Evolutionary conservation across 768 basidiomycete genomes (phyloP).

Genomic region (Royoungia palumana): DNA sequence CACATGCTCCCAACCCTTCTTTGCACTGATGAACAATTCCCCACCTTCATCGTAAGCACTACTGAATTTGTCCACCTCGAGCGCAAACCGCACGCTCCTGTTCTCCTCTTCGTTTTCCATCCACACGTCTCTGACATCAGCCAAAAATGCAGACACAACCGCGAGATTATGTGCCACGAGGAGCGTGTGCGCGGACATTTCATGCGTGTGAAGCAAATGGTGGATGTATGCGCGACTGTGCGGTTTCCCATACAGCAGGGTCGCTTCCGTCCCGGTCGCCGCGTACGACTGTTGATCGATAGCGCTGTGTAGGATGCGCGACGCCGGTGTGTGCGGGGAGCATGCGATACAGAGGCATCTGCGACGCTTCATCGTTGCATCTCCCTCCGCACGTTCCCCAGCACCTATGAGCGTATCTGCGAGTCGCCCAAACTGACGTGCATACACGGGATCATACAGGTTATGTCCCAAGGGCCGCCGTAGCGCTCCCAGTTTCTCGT

Average conservation of each 20-base stretch:
- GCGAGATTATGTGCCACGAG: slow-evolving; percentile 73
- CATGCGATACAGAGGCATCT: slow-evolving; percentile 58
- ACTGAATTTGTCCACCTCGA: slow-evolving; percentile 51
- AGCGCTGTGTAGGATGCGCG: slow-evolving; percentile 43
- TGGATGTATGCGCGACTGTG: slow-evolving; percentile 68
- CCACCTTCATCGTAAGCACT: slow-evolving; percentile 48
- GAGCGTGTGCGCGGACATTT: slow-evolving; percentile 82
- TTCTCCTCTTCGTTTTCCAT: not conserved
- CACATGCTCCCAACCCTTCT: slow-evolving; percentile 57
- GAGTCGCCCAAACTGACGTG: slow-evolving; percentile 57
- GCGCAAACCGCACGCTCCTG: slow-evolving; percentile 26
- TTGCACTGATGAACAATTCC: slow-evolving; percentile 50
- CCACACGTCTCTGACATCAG: slow-evolving; percentile 46
- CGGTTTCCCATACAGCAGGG: slow-evolving; percentile 26
- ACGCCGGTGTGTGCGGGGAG: slow-evolving; percentile 39
- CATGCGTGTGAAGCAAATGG: slow-evolving; percentile 83
- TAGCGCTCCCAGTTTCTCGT: not conserved
- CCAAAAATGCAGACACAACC: slow-evolving; percentile 64
- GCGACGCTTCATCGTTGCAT: not conserved
- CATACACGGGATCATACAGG: slow-evolving; percentile 57
- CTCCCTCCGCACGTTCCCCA: not conserved
- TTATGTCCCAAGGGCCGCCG: slow-evolving; percentile 59
- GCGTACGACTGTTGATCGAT: slow-evolving; percentile 34
- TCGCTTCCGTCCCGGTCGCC: not conserved
- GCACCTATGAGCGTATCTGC: slow-evolving; percentile 36